phyloP scores from a whole-genome alignment of 495 filamentous ascomycete genomes.

The Neurospora sp. region DNA sequence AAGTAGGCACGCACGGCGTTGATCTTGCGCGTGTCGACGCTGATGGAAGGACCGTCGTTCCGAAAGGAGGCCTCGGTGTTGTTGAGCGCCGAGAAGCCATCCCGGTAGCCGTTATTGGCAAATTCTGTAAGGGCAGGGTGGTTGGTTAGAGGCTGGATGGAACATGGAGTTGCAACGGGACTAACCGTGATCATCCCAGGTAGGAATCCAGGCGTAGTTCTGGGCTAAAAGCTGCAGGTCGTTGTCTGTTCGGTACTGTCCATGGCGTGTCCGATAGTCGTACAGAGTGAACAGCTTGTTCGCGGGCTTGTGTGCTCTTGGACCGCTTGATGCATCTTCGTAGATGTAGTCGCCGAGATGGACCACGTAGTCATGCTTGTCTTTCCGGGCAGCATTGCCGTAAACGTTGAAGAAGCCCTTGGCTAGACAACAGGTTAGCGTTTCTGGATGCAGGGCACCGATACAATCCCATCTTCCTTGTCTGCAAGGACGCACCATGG shows the following conservation, averaged over 20 bases:
- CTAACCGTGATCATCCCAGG: constrained; percentile 57
- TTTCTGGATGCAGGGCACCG: constrained; percentile 2
- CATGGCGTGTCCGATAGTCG: constrained; percentile 49
- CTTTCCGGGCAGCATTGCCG: constrained; percentile 55
- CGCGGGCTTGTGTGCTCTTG: constrained; percentile 17
- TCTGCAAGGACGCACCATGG: constrained; percentile 26
- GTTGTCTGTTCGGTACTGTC: constrained; percentile 35
- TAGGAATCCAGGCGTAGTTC: constrained; percentile 52
- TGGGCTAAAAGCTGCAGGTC: constrained; percentile 47
- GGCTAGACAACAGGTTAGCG: constrained; percentile 19
- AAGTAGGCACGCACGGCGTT: constrained; percentile 60
- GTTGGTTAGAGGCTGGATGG: neutral
- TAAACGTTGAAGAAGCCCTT: constrained; percentile 53
- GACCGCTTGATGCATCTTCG: constrained; percentile 43
- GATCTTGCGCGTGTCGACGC: constrained; percentile 56
- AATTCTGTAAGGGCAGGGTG: constrained; percentile 31
- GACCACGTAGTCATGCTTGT: constrained; percentile 50
- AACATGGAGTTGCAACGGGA: neutral
- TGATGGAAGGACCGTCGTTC: constrained; percentile 42
- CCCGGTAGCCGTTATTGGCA: constrained; percentile 53
- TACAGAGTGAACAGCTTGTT: constrained; percentile 28
- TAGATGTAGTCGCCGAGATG: constrained; percentile 62
- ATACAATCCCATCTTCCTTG: neutral
- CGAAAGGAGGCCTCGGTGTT: constrained; percentile 58
- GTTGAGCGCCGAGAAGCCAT: constrained; percentile 43